A percentile compares a stretch with the other conserved stretches of the same genome.
These are phyloP conservation scores for Rehmannia glutinosa DNA, from an alignment of 257 asterid genomes.

Conservation along the genomic window DNA sequence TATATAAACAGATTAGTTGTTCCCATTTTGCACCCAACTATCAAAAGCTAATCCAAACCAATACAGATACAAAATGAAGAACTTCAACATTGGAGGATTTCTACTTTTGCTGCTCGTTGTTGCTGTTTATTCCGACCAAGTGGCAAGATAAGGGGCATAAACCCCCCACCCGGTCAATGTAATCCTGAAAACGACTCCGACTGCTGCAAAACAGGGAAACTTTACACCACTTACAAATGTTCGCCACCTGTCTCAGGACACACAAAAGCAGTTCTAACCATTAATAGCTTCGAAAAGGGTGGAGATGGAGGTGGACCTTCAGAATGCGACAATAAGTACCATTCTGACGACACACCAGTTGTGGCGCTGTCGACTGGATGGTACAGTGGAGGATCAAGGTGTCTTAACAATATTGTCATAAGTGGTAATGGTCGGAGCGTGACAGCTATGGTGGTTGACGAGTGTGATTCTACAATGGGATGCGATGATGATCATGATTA, in stretches of 20 bases:
- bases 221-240: slow-evolving; percentile 33
- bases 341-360: slow-evolving; percentile 32
- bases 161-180: slow-evolving; percentile 41
- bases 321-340: slow-evolving; percentile 39
- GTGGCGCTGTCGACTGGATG: slow-evolving; percentile 47
- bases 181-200: slow-evolving; percentile 36
- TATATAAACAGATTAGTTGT: neutral
- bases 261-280: slow-evolving; percentile 34
- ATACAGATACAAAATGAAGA: neutral
- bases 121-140: slow-evolving; percentile 23
- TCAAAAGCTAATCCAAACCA: neutral
- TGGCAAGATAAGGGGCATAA: slow-evolving; percentile 28
- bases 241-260: slow-evolving; percentile 25
- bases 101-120: slow-evolving; percentile 14
- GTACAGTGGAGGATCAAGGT: slow-evolving; percentile 33
- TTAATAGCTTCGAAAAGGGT: slow-evolving; percentile 42
- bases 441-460: slow-evolving; percentile 39
- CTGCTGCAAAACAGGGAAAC: slow-evolving; percentile 29
- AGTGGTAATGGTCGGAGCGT: slow-evolving; percentile 35
- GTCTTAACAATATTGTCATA: slow-evolving; percentile 22
- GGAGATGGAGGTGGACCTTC: slow-evolving; percentile 45
- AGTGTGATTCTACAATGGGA: slow-evolving; percentile 46
- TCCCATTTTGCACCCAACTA: slow-evolving; percentile 15
- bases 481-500: slow-evolving; percentile 41
- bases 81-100: neutral